Base-by-base conservation (phyloP, 768 basidiomycete species). In the Lentinula boryana region DNA sequence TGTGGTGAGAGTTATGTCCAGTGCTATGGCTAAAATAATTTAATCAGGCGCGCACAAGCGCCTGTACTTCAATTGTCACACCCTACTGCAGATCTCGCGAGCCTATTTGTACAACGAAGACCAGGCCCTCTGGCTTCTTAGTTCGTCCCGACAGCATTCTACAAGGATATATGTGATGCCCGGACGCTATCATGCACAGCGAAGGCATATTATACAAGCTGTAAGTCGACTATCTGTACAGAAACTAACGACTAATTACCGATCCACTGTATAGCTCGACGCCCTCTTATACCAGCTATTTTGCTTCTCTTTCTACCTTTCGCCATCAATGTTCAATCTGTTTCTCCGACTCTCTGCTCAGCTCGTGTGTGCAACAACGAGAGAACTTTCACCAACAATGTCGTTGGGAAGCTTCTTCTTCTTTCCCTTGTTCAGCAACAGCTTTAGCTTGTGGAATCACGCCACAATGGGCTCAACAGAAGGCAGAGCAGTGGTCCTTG, bases 271-370 rank as follows among this genome's bases (percentile, higher is more conserved):
- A 9, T 67, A 91, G 91, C 80, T 91, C 70, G 86, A 91, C 71
- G 72, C 79, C 61, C 73, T 91, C 35, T 76, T 89, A 62, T 87
- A 87, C 74, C 87, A 91, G 69, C 74, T 93, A 63, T 84, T 88
- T 71, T 80, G 84, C 55, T 70, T 91, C 60, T 91, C 89, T 46
- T 92, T 89, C 79, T 83, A 92, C 72, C 78, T 88, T 35, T 86
- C 89, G 3, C 90, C 91, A 7, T 80, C 85, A 35, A 67, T 91
- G 61, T 79, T 80, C 77, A 70, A 79, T 13, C 80, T 81, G 64
- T 54, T 85, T 41, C 78, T 75, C 58, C 81, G 90, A 41, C 65
- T 86, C 52, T 64, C 82, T 43, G 78, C 80, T 43, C 90, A 92
- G 70, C 80, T 84, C 65, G 78, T 88, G 64, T 86, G 85, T 68